Evolutionary conservation across 371 early-diverging fungal species (phyloP).

Genomic region (Mucor mucedo): DNA sequence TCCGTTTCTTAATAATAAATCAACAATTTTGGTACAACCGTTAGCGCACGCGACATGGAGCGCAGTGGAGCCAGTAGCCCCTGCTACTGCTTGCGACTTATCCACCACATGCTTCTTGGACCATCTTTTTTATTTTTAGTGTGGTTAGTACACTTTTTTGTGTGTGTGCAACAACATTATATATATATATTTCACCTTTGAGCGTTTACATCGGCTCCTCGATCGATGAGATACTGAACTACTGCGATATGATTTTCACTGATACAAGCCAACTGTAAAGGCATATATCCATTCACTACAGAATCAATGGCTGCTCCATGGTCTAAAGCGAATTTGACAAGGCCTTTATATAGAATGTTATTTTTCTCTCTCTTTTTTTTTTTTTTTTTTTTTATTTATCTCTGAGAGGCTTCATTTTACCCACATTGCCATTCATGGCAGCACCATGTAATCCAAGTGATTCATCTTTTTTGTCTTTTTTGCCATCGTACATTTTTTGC

Average conservation of each 20-base stretch:
- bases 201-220: slow-evolving; percentile 76
- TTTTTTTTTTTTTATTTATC: background rate
- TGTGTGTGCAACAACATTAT: background rate
- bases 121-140: slow-evolving; percentile 30
- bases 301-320: slow-evolving; percentile 75
- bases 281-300: slow-evolving; percentile 70
- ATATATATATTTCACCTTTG: slow-evolving; percentile 44
- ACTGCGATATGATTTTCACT: slow-evolving; percentile 68
- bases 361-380: slow-evolving; percentile 1
- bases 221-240: slow-evolving; percentile 72
- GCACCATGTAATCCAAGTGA: slow-evolving; percentile 65
- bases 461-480: slow-evolving; percentile 45
- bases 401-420: slow-evolving; percentile 34
- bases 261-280: slow-evolving; percentile 74
- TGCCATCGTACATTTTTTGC: slow-evolving; percentile 25
- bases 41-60: slow-evolving; percentile 80
- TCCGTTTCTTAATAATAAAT: slow-evolving; percentile 64
- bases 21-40: slow-evolving; percentile 62
- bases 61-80: slow-evolving; percentile 69
- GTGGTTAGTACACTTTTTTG: background rate
- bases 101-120: slow-evolving; percentile 33
- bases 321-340: slow-evolving; percentile 75
- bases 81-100: slow-evolving; percentile 36
- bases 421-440: slow-evolving; percentile 69
- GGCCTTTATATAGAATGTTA: slow-evolving; percentile 34